Conservation (phyloP, 2,329 filamentous ascomycete genomes). For the Capronia epimyces region DNA sequence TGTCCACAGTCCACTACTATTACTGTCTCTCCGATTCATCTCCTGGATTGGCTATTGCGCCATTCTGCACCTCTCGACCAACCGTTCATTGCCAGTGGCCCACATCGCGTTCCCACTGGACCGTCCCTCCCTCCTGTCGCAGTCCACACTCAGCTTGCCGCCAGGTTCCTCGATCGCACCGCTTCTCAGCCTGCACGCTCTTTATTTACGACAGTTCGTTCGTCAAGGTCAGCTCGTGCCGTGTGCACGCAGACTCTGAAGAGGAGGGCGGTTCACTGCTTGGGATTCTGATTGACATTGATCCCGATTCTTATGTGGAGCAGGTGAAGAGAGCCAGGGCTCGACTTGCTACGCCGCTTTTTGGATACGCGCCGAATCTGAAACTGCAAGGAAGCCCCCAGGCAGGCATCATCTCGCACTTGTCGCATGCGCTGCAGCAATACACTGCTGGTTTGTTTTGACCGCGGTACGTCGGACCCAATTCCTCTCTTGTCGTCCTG, state of each 20-base stretch:
- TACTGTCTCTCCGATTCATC: constrained; percentile 9
- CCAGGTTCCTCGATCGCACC: constrained; percentile 1
- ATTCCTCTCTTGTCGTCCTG: constrained; percentile 7
- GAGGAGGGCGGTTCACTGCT: constrained; percentile 8
- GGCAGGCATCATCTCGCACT: constrained; percentile 17
- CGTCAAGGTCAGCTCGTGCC: not conserved
- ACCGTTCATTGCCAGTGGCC: constrained; percentile 5
- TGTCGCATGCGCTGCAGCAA: constrained; percentile 17
- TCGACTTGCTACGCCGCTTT: constrained; percentile 23
- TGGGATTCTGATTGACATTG: constrained; percentile 13
- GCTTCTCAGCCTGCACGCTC: not conserved
- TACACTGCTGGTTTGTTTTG: constrained; percentile 21
- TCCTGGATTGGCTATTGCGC: constrained; percentile 17
- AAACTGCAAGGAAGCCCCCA: constrained; percentile 19
- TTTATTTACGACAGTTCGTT: not conserved
- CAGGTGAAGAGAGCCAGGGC: constrained; percentile 4
- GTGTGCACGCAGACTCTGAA: constrained; percentile 1
- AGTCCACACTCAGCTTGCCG: constrained; percentile 13
- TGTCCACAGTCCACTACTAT: constrained; percentile 2
- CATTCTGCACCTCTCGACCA: constrained; percentile 15
- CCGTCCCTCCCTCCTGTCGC: constrained; percentile 7
- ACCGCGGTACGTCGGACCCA: constrained; percentile 16
- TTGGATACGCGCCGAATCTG: constrained; percentile 26
- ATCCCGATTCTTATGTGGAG: constrained; percentile 17
- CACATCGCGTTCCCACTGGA: constrained; percentile 1